Evolutionary conservation across 129 eudicot species (phyloP).

Genomic region (Flaveria brownii): DNA sequence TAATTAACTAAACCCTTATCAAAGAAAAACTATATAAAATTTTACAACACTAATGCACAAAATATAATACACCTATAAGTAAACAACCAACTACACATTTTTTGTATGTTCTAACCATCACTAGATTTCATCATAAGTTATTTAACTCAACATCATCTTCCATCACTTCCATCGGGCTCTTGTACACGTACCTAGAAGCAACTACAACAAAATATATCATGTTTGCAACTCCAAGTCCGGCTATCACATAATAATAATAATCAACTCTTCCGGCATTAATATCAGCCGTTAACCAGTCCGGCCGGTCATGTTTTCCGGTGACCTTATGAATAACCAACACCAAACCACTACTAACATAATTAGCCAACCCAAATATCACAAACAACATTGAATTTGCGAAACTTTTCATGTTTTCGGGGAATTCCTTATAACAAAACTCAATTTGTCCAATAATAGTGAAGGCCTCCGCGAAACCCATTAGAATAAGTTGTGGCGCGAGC

Average conservation of each 20-base stretch:
- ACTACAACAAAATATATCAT: background rate
- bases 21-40: no score
- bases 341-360: slow-evolving; percentile 47
- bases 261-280: slow-evolving; percentile 68
- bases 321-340: slow-evolving; percentile 49
- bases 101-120: background rate
- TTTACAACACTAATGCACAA: background rate
- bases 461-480: slow-evolving; percentile 84
- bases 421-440: slow-evolving; percentile 84
- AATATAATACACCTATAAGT: no score
- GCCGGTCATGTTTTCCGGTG: slow-evolving; percentile 47
- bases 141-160: background rate
- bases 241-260: slow-evolving; percentile 61
- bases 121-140: background rate
- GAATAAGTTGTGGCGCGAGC: slow-evolving; percentile 81
- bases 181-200: background rate
- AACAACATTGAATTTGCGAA: slow-evolving; percentile 44
- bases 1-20: background rate
- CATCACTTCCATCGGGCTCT: background rate
- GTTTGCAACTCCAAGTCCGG: slow-evolving; percentile 46
- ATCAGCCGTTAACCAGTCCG: slow-evolving; percentile 69
- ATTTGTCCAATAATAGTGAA: slow-evolving; percentile 73
- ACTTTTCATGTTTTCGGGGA: slow-evolving; percentile 78
- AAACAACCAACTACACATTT: background rate
- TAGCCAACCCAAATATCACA: slow-evolving; percentile 52